Conservation (phyloP, 2,329 filamentous ascomycete genomes). For the Mollisia scopiformis region DNA sequence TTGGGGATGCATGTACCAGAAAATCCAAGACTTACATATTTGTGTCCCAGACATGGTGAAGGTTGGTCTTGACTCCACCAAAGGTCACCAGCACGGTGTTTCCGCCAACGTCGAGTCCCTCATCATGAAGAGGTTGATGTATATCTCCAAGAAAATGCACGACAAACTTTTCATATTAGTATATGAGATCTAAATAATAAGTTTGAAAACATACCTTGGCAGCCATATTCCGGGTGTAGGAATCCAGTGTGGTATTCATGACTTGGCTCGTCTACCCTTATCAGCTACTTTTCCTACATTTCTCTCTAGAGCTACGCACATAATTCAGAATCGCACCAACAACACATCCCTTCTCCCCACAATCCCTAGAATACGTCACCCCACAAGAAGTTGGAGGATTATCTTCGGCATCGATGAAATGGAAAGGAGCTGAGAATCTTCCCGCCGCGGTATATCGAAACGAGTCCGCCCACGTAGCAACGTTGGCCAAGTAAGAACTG, state of each 20-base stretch:
- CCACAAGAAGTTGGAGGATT: slow-evolving; percentile 59
- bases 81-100: slow-evolving; percentile 70
- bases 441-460: slow-evolving; percentile 65
- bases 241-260: slow-evolving; percentile 39
- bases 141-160: slow-evolving; percentile 69
- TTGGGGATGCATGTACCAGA: too few relatives aligned
- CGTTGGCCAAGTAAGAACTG: slow-evolving; percentile 60
- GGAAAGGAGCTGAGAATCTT: slow-evolving; percentile 62
- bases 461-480: slow-evolving; percentile 70
- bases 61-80: slow-evolving; percentile 59
- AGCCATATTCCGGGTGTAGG: slow-evolving; percentile 56
- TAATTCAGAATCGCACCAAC: slow-evolving; percentile 46
- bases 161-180: slow-evolving; percentile 32
- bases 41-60: slow-evolving; percentile 74
- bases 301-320: slow-evolving; percentile 26
- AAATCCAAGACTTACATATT: too few relatives aligned
- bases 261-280: slow-evolving; percentile 34
- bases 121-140: slow-evolving; percentile 69
- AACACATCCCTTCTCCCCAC: slow-evolving; percentile 63
- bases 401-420: slow-evolving; percentile 73
- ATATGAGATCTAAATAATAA: background rate
- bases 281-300: slow-evolving; percentile 48
- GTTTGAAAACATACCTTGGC: slow-evolving; percentile 48
- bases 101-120: slow-evolving; percentile 65
- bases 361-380: slow-evolving; percentile 63